Evolutionary conservation across 2,329 filamentous ascomycete genomes (phyloP).

Genomic region (Fusarium sp.): DNA sequence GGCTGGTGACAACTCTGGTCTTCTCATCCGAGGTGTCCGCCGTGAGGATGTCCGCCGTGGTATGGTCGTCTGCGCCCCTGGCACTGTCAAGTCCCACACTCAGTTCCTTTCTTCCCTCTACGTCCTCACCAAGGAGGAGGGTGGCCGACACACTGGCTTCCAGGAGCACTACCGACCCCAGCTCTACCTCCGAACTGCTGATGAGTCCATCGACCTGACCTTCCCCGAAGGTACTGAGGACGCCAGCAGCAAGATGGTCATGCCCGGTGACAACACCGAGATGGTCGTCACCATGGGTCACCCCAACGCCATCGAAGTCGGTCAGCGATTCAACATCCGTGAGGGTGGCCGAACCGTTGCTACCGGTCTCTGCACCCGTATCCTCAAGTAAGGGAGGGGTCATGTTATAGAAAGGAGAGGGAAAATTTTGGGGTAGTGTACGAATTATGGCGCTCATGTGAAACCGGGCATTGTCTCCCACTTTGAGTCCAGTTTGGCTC

Average conservation of each 20-base stretch:
- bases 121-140: conserved; percentile 97
- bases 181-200: conserved; percentile 93
- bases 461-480: conserved; percentile 40
- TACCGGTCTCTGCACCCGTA: conserved; percentile 83
- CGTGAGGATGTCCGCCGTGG: conserved; percentile 94
- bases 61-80: conserved; percentile 92
- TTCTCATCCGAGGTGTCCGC: conserved; percentile 94
- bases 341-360: conserved; percentile 94
- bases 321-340: conserved; percentile 97
- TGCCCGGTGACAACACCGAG: conserved; percentile 99
- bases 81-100: conserved; percentile 84
- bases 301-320: conserved; percentile 88
- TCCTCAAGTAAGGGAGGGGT: conserved; percentile 65
- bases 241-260: conserved; percentile 81
- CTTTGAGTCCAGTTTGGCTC: conserved; percentile 48
- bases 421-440: conserved; percentile 38
- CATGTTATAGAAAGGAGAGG: conserved; percentile 23
- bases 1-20: conserved; percentile 97
- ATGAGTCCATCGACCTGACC: conserved; percentile 80
- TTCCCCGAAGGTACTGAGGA: conserved; percentile 90
- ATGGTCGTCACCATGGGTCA: conserved; percentile 90
- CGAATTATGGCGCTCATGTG: conserved; percentile 45
- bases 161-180: conserved; percentile 96
- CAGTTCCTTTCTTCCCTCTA: conserved; percentile 98
- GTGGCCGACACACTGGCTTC: conserved; percentile 97